Conservation (phyloP, 345 rosid genomes). For the Nasturtium officinale region DNA sequence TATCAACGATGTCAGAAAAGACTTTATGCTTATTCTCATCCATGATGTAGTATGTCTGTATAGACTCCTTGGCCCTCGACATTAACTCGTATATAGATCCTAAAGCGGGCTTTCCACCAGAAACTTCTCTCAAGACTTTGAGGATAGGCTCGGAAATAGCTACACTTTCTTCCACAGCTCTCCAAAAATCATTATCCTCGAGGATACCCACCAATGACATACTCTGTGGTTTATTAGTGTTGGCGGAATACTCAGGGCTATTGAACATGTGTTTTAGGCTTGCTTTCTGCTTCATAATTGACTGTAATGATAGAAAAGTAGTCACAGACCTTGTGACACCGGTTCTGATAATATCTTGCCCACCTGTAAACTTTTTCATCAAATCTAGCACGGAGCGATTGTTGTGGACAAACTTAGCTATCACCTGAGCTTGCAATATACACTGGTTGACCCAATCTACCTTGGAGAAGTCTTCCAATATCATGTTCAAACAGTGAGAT, state of each 20-base stretch:
- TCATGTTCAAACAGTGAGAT: slow-evolving; percentile 76
- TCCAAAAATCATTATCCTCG: slow-evolving; percentile 82
- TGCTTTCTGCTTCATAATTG: slow-evolving; percentile 72
- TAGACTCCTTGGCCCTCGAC: slow-evolving; percentile 82
- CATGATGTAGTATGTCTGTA: slow-evolving; percentile 86
- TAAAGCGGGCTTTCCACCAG: slow-evolving; percentile 74
- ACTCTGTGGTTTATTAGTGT: slow-evolving; percentile 66
- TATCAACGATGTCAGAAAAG: slow-evolving; percentile 72
- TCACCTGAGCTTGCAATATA: slow-evolving; percentile 66
- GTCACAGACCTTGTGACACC: slow-evolving; percentile 79
- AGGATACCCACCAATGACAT: slow-evolving; percentile 55
- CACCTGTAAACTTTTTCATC: slow-evolving; percentile 72
- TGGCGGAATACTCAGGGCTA: slow-evolving; percentile 66
- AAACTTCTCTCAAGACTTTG: slow-evolving; percentile 79
- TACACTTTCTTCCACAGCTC: slow-evolving; percentile 78
- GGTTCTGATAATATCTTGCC: slow-evolving; percentile 68
- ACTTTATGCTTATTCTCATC: slow-evolving; percentile 83
- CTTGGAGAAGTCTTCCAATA: slow-evolving; percentile 82
- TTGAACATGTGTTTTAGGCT: slow-evolving; percentile 73
- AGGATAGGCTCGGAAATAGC: slow-evolving; percentile 89
- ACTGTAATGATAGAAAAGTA: slow-evolving; percentile 69
- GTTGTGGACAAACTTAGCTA: slow-evolving; percentile 75
- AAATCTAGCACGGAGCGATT: slow-evolving; percentile 67
- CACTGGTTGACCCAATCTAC: slow-evolving; percentile 92
- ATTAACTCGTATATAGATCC: slow-evolving; percentile 83